A percentile compares a stretch with the other conserved stretches of the same genome.
Conservation (phyloP, 2,329 filamentous ascomycete species). For the Huntiella omanensis region DNA sequence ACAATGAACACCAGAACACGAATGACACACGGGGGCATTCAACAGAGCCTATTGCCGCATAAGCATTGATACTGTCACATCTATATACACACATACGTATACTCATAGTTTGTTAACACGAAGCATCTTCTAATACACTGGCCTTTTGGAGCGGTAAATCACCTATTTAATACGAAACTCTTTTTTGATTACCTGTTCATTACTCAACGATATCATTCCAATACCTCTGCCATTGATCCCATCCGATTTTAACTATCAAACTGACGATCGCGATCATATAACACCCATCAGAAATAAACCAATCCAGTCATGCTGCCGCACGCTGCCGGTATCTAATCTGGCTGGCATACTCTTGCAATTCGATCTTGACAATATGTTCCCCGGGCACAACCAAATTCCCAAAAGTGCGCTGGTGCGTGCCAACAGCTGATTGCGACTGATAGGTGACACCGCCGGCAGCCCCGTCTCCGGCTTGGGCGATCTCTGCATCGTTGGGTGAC, state of each 20-base stretch:
- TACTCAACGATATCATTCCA: no score
- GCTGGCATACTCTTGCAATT: constrained; percentile 58
- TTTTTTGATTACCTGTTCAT: not conserved
- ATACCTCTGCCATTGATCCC: no score
- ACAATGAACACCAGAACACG: constrained; percentile 23
- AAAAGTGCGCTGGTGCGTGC: constrained; percentile 39
- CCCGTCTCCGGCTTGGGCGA: constrained; percentile 19
- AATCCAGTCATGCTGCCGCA: constrained; percentile 6
- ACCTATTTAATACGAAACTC: no score
- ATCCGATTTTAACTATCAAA: no score
- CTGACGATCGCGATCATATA: not conserved
- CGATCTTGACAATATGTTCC: constrained; percentile 68
- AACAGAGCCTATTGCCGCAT: constrained; percentile 26
- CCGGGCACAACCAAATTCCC: constrained; percentile 83
- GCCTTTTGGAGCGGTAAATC: no score
- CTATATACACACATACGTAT: no score
- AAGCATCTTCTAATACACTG: no score
- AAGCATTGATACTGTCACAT: not conserved
- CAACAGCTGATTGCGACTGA: constrained; percentile 1
- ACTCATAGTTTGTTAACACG: no score
- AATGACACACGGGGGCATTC: constrained; percentile 34
- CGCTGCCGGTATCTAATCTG: constrained; percentile 21
- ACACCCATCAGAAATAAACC: not conserved
- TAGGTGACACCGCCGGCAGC: not conserved
- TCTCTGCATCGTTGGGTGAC: constrained; percentile 38